Evolutionary conservation across 2,329 filamentous ascomycete genomes (phyloP), one percentile per base, ranked within the genome.

Genomic region (Drechslerella coelobrocha): DNA sequence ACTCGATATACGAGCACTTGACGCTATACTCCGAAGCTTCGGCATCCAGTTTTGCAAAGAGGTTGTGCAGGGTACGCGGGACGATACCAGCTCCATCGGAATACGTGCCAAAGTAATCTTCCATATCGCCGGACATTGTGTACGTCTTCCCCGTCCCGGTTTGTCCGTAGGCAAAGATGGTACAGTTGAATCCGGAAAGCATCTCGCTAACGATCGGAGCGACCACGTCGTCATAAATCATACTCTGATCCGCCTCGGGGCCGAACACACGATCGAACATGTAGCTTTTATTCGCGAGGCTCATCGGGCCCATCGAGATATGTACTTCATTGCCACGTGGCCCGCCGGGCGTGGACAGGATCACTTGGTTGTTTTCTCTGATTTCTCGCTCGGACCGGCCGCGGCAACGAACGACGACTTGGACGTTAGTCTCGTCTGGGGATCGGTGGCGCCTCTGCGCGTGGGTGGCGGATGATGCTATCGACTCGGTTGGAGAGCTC

Each of bases 61-160:
- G 84, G 0, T 89, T 86, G 76, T 97, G 89, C 0, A 99, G 82
- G 0, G 92, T 91, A 52, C 95, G 88, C 23, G 95, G 95, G 72
- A 99, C 94, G 75, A 99, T 97, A 75, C 94, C 94, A 26, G 95
- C 94, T 39, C 88, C 89, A 77, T 97, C 94, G 0, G 93, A 93
- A 12, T 96, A 83, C 68, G 96, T 87, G 1, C 93, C 91, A 37
- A 92, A 80, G 0, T 87, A 91, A 75, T 97, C 90, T 12, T 85
- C 90, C 86, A 99, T 97, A 79, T 99, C 93, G 61, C 94, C 94
- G 0, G 93, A 96, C 94, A 99, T 99, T 23, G 94, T 99, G 79
- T 99, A 99, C 12, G 94, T 99, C 79, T 99, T 99, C 75, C 94
- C 94, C 0, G 94, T 99, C 47, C 94, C 94, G 0, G 94, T 99